Percentiles rank a stretch among this genome's conserved stretches.
phyloP scores from a whole-genome alignment of 1,284 basidiomycete species.

The Apiotrichum akiyoshidainum region DNA sequence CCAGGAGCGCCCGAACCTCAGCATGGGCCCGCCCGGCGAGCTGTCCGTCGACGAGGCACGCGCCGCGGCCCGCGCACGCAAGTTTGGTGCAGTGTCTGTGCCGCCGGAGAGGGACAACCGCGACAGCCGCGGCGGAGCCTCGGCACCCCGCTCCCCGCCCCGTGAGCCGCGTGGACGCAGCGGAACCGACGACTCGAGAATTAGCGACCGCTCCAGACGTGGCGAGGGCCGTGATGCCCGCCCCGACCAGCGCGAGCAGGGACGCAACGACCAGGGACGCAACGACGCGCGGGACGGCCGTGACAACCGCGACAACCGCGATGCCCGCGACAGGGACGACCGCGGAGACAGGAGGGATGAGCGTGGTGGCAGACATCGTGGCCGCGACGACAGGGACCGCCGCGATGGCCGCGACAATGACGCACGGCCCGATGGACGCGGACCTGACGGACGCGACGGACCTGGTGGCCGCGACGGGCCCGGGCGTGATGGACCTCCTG shows the following conservation, averaged over 20 bases:
- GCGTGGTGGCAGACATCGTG: background rate
- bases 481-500: no score
- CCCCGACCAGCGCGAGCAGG: conserved; percentile 2
- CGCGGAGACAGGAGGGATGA: conserved; percentile 3
- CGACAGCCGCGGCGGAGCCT: background rate
- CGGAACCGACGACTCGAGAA: conserved; percentile 31
- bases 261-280: background rate
- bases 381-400: conserved; percentile 9
- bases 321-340: conserved; percentile 9
- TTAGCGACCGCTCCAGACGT: conserved; percentile 29
- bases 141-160: conserved; percentile 10
- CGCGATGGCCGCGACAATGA: background rate
- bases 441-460: no score
- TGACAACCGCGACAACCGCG: conserved; percentile 7
- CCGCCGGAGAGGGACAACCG: conserved; percentile 1
- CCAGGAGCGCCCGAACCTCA: background rate
- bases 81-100: conserved; percentile 29
- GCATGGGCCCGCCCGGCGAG: conserved; percentile 35
- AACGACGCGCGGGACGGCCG: no score
- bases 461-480: no score
- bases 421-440: background rate
- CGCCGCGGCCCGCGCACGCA: conserved; percentile 34
- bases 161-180: conserved; percentile 22
- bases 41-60: conserved; percentile 36
- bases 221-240: conserved; percentile 4